phyloP scores from a whole-genome alignment of 306 rosid genomes.

The Crataegus laevigata region DNA sequence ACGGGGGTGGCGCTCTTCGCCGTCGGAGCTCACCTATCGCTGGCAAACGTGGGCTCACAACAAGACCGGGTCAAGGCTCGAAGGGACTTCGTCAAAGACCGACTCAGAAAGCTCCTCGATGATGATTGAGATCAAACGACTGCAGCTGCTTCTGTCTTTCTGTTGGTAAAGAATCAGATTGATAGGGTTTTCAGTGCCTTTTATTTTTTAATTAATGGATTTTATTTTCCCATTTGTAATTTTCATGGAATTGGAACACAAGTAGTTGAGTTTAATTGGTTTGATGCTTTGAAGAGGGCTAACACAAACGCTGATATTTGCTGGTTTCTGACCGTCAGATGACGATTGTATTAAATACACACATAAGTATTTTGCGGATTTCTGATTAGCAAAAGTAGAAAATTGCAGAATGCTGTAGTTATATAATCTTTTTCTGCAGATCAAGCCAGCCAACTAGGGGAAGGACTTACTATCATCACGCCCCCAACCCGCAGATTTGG shows the following conservation, averaged over 20 bases:
- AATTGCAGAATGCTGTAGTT: not conserved
- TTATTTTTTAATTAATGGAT: not conserved
- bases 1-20: conserved; percentile 29
- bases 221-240: no score
- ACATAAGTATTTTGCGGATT: no score
- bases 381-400: no score
- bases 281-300: no score
- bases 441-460: not conserved
- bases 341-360: no score
- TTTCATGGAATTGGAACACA: no score
- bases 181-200: no score
- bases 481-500: no score
- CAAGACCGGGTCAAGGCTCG: conserved; percentile 44
- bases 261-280: no score
- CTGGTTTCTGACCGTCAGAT: no score
- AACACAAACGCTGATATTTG: no score
- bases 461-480: no score
- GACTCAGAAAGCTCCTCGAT: conserved; percentile 26
- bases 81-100: conserved; percentile 25
- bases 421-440: not conserved
- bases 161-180: not conserved
- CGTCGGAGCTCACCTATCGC: conserved; percentile 32
- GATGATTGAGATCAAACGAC: not conserved
- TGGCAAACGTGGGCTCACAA: conserved; percentile 34
- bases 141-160: not conserved